These are phyloP conservation scores for Aristolochia californica DNA, from an alignment of 164 flowering plant genomes.

Conservation along the genomic window DNA sequence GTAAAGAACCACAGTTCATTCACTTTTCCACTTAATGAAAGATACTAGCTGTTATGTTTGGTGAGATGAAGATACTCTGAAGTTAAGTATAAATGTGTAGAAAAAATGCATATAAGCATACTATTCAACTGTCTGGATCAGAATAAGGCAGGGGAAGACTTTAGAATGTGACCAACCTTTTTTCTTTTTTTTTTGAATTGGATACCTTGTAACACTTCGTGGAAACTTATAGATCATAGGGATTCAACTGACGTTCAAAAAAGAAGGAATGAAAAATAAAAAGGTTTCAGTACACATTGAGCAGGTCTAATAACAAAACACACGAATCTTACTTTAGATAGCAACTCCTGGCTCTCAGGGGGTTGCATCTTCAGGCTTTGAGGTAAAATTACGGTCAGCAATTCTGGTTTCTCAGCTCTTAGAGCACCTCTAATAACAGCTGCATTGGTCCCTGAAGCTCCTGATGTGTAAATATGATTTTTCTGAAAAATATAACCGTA, in stretches of 20 bases:
- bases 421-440: slow-evolving; percentile 96
- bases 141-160: too few species aligned
- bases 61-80: too few species aligned
- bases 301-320: slow-evolving; percentile 1
- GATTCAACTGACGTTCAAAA: background rate
- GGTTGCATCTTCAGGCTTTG: slow-evolving; percentile 91
- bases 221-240: background rate
- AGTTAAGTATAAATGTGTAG: too few species aligned
- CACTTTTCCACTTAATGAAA: too few species aligned
- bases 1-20: too few species aligned
- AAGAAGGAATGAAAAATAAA: background rate
- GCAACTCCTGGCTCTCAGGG: slow-evolving; percentile 93
- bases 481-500: slow-evolving; percentile 36
- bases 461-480: slow-evolving; percentile 95
- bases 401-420: slow-evolving; percentile 89
- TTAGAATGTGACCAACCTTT: too few species aligned
- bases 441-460: slow-evolving; percentile 98
- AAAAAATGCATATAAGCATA: too few species aligned
- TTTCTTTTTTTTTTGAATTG: too few species aligned
- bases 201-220: too few species aligned
- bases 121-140: too few species aligned
- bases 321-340: slow-evolving; percentile 56
- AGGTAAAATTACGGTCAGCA: slow-evolving; percentile 91
- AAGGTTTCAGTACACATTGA: background rate
- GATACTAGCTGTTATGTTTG: too few species aligned